Conservation (phyloP, 768 basidiomycete genomes). For the Strobilomyces echinocephalus region DNA sequence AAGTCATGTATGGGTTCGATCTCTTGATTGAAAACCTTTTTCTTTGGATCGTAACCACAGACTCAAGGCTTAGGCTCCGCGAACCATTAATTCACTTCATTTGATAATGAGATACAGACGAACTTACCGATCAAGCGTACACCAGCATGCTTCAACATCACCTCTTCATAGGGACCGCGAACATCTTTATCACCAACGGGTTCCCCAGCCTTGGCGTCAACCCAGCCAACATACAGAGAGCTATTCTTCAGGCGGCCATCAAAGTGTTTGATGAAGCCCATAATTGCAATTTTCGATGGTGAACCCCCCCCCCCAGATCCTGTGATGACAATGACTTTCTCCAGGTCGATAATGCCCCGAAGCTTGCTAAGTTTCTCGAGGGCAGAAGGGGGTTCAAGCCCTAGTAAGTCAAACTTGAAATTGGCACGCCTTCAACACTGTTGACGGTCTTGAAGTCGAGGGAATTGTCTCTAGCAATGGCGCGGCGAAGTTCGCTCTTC, state of each 20-base stretch:
- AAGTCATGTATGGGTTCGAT: slow-evolving; percentile 94
- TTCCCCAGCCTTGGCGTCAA: slow-evolving; percentile 87
- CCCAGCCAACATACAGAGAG: slow-evolving; percentile 95
- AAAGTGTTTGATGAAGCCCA: slow-evolving; percentile 98
- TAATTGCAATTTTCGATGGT: slow-evolving; percentile 97
- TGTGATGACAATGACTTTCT: slow-evolving; percentile 93
- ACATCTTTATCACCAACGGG: slow-evolving; percentile 99
- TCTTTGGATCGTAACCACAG: slow-evolving; percentile 96
- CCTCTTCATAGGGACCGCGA: slow-evolving; percentile 88
- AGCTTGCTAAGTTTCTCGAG: slow-evolving; percentile 73
- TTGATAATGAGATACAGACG: not conserved
- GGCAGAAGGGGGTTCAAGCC: slow-evolving; percentile 63
- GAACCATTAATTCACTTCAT: slow-evolving; percentile 11
- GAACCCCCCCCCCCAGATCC: slow-evolving; percentile 93
- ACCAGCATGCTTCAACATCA: slow-evolving; percentile 86
- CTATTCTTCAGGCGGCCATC: slow-evolving; percentile 94
- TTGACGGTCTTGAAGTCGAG: slow-evolving; percentile 92
- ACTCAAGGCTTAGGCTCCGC: slow-evolving; percentile 95
- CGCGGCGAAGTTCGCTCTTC: slow-evolving; percentile 89
- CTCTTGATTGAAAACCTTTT: slow-evolving; percentile 97
- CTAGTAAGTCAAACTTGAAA: slow-evolving; percentile 94
- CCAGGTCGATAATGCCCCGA: slow-evolving; percentile 87
- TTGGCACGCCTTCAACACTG: slow-evolving; percentile 92
- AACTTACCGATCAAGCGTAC: slow-evolving; percentile 86
- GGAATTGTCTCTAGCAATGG: slow-evolving; percentile 89